These are phyloP conservation scores for Elsinoe australis DNA, from an alignment of 2,329 filamentous ascomycete species.

Conservation along the genomic window DNA sequence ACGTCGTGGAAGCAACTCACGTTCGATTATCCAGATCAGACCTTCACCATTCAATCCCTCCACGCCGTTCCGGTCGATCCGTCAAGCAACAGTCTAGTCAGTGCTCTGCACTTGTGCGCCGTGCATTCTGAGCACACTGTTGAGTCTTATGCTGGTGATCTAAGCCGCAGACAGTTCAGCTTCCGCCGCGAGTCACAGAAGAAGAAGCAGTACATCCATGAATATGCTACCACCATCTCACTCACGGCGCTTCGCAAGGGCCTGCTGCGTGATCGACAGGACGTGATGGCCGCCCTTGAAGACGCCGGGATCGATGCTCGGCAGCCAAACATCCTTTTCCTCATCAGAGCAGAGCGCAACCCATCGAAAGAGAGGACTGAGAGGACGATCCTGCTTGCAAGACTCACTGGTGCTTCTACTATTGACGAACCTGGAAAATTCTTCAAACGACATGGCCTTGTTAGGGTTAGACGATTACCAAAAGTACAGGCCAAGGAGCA, in stretches of 20 bases:
- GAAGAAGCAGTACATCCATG: constrained; percentile 12
- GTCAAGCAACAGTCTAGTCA: constrained; percentile 6
- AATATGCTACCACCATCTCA: constrained; percentile 26
- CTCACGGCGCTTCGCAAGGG: constrained; percentile 37
- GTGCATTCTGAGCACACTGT: constrained; percentile 27
- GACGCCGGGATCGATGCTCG: constrained; percentile 20
- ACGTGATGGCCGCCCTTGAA: constrained; percentile 36
- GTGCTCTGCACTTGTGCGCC: constrained; percentile 23
- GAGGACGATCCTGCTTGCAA: not conserved
- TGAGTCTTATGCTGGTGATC: constrained; percentile 27
- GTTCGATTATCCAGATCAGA: constrained; percentile 16
- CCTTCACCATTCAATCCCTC: constrained; percentile 33
- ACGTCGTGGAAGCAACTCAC: constrained; percentile 26
- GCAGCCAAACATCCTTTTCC: constrained; percentile 9
- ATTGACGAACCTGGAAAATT: not conserved
- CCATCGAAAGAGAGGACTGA: not conserved
- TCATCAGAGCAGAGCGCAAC: not conserved
- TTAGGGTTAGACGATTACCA: not conserved
- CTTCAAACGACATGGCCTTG: not conserved
- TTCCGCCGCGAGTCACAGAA: not conserved
- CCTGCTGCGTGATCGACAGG: constrained; percentile 38
- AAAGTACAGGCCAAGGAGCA: not conserved
- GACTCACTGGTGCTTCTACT: not conserved
- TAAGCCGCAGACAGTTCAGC: constrained; percentile 17
- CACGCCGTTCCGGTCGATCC: constrained; percentile 23